These are phyloP conservation scores for Podospora didyma DNA, from an alignment of 495 filamentous ascomycete genomes.

Conservation along the genomic window DNA sequence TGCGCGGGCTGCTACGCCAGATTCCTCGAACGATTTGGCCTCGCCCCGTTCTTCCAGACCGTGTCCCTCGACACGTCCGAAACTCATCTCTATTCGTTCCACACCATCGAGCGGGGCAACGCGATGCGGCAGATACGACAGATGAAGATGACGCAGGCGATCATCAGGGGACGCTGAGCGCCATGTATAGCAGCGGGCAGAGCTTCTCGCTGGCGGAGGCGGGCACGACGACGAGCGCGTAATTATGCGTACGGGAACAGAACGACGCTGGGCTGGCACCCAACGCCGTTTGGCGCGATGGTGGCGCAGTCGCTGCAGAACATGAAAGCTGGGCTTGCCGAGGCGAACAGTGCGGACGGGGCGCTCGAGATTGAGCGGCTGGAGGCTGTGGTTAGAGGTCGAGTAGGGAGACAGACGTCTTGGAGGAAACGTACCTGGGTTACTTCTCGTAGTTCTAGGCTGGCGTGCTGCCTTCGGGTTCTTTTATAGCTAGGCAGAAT, in stretches of 20 bases:
- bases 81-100: neutral
- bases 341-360: neutral
- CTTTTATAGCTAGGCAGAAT: no score
- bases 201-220: neutral
- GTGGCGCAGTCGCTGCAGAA: neutral
- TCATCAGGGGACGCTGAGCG: neutral
- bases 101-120: neutral
- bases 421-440: no score
- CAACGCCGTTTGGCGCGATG: neutral
- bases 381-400: neutral
- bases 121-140: neutral
- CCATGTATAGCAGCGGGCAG: neutral
- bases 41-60: neutral
- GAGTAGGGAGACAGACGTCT: neutral
- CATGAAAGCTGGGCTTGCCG: neutral
- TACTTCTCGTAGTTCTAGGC: no score
- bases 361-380: neutral
- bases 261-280: neutral
- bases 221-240: neutral
- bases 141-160: neutral
- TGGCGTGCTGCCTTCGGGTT: no score
- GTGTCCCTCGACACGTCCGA: neutral
- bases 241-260: neutral
- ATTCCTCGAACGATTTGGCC: neutral
- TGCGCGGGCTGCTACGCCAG: neutral